Evolutionary conservation across 305 asterid genomes (phyloP), one percentile per base, ranked within the genome.

Genomic region (Lippia alba): DNA sequence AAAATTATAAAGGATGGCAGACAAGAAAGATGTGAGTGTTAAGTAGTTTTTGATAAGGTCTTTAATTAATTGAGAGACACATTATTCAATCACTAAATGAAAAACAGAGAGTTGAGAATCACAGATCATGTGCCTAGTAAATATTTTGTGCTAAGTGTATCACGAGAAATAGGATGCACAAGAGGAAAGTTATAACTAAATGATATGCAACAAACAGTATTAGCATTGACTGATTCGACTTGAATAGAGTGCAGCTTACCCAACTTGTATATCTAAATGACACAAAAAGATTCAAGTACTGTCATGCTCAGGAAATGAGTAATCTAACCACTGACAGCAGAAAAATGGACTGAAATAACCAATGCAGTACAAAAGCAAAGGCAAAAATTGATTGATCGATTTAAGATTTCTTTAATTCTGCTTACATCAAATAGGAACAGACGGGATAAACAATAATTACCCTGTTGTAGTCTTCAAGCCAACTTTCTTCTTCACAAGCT

Each of bases 401-500:
- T 24, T 24, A 46, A 40, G 4, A 15, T 64, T 44, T 57, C n/a
- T 56, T 57, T 19, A 3, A 15, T 64, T 46, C 36, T 12, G 46
- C 56, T 39, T 8, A 73, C 58, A 14, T 46, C 19, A 32, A 67
- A 24, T 49, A 6, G 14, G 56, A 5, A 34, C 64, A 48, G 18
- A 48, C 36, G 24, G n/a, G 12, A 16, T 18, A 34, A 32, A 16
- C 40, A 62, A 55, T 8, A 44, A 80, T 76, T 61, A 74, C 99
- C 96, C 96, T 82, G 56, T 81, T 91, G 82, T 94, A 91, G 81
- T 91, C 99, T 75, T 94, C 99, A 55, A 91, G 97, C 97, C 99
- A 94, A 73, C 96, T 94, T 90, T 94, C 99, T 82, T 94, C 98
- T 84, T 94, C 98, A 83, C 99, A 94, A 66, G 99, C 94, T 14